Base-by-base conservation (phyloP, 345 rosid species). In the Boechera divaricarpa region DNA sequence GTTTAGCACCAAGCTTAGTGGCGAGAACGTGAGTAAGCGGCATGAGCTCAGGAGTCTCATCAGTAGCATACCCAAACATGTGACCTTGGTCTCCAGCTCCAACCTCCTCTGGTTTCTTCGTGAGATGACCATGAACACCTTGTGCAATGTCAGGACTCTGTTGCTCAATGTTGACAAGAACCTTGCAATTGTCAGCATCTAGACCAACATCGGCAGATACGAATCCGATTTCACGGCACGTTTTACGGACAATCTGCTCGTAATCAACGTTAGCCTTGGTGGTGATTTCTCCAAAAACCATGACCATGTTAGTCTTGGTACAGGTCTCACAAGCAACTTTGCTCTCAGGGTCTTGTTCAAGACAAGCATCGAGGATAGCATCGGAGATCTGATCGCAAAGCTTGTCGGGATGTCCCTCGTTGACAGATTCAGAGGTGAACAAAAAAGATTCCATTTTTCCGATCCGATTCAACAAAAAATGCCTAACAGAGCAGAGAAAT, bases 1-100 rank as follows among this genome's bases (percentile, higher is more conserved):
- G 88, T 10, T 88, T 88, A 52, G 97, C 92, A 6, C 94, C 92
- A 0, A 89, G 92, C 86, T 85, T 87, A 41, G 94, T 91, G 0
- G 97, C 86, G 6, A 89, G 83, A 16, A 91, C 91, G 56, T 89
- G 94, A 77, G 83, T 91, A 64, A 91, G 73, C 0, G 94, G 94
- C 94, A 89, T 87, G 15, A 89, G 77, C 77, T 91, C 92, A 2
- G 93, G 85, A 0, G 93, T 89, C 79, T 89, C 93, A 44, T 89
- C 93, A 2, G 91, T 89, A 47, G 93, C 93, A 53, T 89, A 89
- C 0, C 91, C 93, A 13, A 88, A 88, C 93, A 88, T 88, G 41
- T 89, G 93, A 10, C 93, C 93, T 79, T 89, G 93, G 16, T 89
- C 93, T 63, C 93, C 93, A 26, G 93, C 93, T 35, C 93, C 93